Conservation (phyloP, 306 rosid genomes). For the Echinosophora koreensis region DNA sequence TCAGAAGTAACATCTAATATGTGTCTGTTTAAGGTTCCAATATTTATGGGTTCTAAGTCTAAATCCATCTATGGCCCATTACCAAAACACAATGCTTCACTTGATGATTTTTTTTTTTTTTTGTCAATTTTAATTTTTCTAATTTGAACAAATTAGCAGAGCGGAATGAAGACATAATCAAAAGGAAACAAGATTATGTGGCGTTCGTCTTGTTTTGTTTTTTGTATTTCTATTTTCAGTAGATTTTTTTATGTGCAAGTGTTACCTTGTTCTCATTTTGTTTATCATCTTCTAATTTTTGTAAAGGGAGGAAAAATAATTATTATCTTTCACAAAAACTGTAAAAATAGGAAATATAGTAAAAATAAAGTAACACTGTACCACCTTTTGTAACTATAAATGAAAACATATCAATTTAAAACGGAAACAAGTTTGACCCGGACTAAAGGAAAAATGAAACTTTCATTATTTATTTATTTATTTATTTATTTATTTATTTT, state of each 20-base stretch:
- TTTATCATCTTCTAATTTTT: no score
- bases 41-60: not conserved
- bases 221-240: no score
- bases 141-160: not conserved
- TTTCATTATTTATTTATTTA: not conserved
- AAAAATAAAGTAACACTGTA: no score
- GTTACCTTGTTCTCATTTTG: no score
- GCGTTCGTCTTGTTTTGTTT: no score
- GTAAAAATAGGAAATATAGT: no score
- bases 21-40: not conserved
- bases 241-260: no score
- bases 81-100: not conserved
- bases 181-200: not conserved
- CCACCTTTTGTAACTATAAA: no score
- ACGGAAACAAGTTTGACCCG: not conserved
- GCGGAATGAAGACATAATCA: not conserved
- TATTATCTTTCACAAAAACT: no score
- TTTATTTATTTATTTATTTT: no score
- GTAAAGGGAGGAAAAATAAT: no score
- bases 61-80: conserved; percentile 27
- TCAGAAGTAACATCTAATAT: not conserved
- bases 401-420: no score
- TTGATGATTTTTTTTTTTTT: not conserved
- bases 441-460: not conserved
- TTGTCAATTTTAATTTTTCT: not conserved